These are phyloP conservation scores for Phlebiopsis gigantea DNA, from an alignment of 768 basidiomycete species.

Conservation along the genomic window DNA sequence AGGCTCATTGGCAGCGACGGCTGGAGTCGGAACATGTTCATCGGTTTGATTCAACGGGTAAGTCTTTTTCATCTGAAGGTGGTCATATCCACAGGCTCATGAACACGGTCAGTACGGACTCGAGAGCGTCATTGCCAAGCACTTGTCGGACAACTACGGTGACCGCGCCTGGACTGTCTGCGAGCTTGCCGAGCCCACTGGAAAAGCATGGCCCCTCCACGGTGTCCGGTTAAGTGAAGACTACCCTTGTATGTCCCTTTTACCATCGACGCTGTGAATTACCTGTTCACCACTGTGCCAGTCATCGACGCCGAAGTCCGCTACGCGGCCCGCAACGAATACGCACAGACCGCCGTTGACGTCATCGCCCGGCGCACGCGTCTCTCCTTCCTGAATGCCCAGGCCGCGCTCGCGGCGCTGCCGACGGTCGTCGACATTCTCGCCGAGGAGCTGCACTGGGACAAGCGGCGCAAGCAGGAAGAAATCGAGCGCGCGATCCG, in stretches of 20 bases:
- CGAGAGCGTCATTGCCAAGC: constrained; percentile 88
- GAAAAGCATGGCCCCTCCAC: constrained; percentile 80
- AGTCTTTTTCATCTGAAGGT: constrained; percentile 7
- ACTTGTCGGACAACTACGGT: constrained; percentile 91
- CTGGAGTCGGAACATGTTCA: constrained; percentile 96
- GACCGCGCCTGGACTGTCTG: constrained; percentile 96
- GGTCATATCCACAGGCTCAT: background rate
- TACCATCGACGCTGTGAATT: background rate
- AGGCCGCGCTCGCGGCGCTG: constrained; percentile 77
- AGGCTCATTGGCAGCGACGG: constrained; percentile 89
- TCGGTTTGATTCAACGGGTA: constrained; percentile 88
- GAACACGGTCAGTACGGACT: constrained; percentile 63
- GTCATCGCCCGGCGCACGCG: constrained; percentile 90
- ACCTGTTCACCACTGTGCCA: constrained; percentile 20
- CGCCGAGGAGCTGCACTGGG: constrained; percentile 82
- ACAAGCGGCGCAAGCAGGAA: constrained; percentile 42
- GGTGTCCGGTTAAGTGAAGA: constrained; percentile 64
- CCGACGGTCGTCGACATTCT: constrained; percentile 90
- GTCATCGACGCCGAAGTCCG: constrained; percentile 91
- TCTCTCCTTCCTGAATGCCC: constrained; percentile 90
- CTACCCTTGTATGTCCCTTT: constrained; percentile 62
- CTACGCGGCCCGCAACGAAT: constrained; percentile 86
- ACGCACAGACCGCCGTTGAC: constrained; percentile 88
- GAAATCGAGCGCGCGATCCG: constrained; percentile 56
- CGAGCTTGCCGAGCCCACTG: constrained; percentile 71